Base-by-base conservation (phyloP, 108 stramenopile species). In the Pseudonitzschia multistriata region DNA sequence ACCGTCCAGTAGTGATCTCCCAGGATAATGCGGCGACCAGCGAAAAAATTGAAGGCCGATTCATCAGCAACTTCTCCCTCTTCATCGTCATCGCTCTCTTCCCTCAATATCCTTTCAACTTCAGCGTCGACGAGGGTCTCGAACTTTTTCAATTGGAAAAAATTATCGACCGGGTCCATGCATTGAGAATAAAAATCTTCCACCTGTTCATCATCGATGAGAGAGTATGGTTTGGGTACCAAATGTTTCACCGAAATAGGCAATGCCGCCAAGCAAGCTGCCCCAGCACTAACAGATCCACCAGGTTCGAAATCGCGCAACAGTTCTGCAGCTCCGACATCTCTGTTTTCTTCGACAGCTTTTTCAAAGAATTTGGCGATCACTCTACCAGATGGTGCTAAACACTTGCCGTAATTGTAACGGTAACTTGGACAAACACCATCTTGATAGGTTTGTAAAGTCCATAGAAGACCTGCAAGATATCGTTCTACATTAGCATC, bases 401-500 rank as follows among this genome's bases (percentile, higher is more conserved):
- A 28, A 2, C 84, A 77, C 15, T 70, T 77, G 5, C 90, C 93
- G 62, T 95, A 95, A 60, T 90, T 85, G 68, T 82, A 95, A 5
- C 71, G 77, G 45, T 87, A 96, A 70, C 89, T 79, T n/a, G 75
- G 60, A 53, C 86, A 87, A 34, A 78, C 67, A 10, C 92, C 92
- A 55, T 90, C 81, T 66, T 82, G 87, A 72, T 89, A 91, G 0
- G 88, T 92, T 54, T 93, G 88, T 40, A 96, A 57, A 60, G 87
- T 93, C 94, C 93, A 97, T 5, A 97, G 62, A 1, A 97, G 49
- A 7, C 94, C 94, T 35, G 66, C 79, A 34, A 95, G 79, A 61
- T 95, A 96, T 10, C 55, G 64, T 15, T 83, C 79, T 15, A 85
- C 83, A 45, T 85, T 83, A 17, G 78, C 81, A 53, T 62, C 30